Base-by-base conservation (phyloP, 805 yeast genomes). In the Sugiyamaella valdiviana region DNA sequence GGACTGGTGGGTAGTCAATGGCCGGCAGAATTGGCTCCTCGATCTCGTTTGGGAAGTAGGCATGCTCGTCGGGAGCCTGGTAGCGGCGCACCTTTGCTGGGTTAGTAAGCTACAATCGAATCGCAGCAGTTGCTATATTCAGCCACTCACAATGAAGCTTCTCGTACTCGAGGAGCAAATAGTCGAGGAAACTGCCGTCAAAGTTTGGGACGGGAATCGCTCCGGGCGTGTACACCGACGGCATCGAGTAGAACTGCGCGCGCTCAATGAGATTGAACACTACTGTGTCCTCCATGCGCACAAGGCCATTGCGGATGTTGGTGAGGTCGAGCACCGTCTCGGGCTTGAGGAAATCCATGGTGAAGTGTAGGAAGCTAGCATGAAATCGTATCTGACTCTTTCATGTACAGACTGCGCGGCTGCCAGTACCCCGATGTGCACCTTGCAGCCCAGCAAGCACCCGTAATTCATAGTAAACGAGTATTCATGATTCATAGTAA, bases 281-380 rank as follows among this genome's bases (percentile, higher is more conserved):
- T 57, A 93, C 89, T 5, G 97, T 85, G 66, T 93, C 98, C 63
- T 93, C 99, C 96, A 93, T 88, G 47, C 96, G 79, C 36, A 90
- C 82, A 42, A 93, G 73, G 15, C 87, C 84, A 51, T 78, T 81
- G 53, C 99, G 80, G 59, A 93, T 93, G 67, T 93, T 89, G 58
- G 71, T 72, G 50, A 93, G 71, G 59, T 88, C 78, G 44, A 93
- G 74, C 5, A 87, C 96, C 0, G 95, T 78, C 43, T 83, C 84
- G 15, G 95, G 93, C 56, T 81, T 79, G 64, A 77, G 76, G 65
- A 89, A 90, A 68, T 90, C 95, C 96, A 90, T 88, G 20, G 24
- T 54, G 39, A 21, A 32, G 36, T 6, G 5, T 7, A 32, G 15
- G 15, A 4, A 32, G n/a, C n/a, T n/a, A n/a, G n/a, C n/a, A n/a